Base-by-base conservation (phyloP, 306 rosid species). In the Potentilla sterilis region DNA sequence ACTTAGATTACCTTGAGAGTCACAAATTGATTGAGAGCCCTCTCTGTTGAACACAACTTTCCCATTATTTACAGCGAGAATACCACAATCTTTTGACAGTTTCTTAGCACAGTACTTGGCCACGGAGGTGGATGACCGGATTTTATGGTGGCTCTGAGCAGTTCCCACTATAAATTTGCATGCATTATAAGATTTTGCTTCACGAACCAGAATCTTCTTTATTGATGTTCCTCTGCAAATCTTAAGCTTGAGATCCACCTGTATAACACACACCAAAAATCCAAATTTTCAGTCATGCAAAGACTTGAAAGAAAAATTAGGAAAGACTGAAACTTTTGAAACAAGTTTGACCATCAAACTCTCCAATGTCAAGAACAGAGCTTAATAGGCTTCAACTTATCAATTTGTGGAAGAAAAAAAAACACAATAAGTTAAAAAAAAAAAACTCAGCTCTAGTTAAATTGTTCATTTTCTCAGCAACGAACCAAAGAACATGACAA, bases 161-260 rank as follows among this genome's bases (percentile, higher is more conserved):
- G 89, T 89, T 73, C 98, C 98, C 24, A 92, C 90, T 16, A 96
- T 86, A 74, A 92, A 67, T 76, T 86, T 90, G 54, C 88, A 71
- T 52, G 99, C 98, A 28, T 86, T 83, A 81, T 85, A 90, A 55
- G 85, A 83, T 63, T 78, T 76, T 11, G 96, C 99, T 89, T 96
- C 99, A 37, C 96, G 79, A 38, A 90, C 98, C 83, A 96, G 75
- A 35, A 87, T 78, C 83, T 87, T 96, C 79, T 86, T 86, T 65
- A 72, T 81, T 10, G 98, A 84, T 32, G 92, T 70, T 21, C 99
- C 99, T 69, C 93, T 88, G 79, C 99, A 89, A 62, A 96, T 83
- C 77, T 92, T 96, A 32, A 96, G 93, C 84, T 92, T 96, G 76
- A 96, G 92, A 86, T 90, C 91, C 83, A 96, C 94, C 99, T 96